phyloP scores from a whole-genome alignment of 441 rosid genomes.

The Adansonia rubrostipa region DNA sequence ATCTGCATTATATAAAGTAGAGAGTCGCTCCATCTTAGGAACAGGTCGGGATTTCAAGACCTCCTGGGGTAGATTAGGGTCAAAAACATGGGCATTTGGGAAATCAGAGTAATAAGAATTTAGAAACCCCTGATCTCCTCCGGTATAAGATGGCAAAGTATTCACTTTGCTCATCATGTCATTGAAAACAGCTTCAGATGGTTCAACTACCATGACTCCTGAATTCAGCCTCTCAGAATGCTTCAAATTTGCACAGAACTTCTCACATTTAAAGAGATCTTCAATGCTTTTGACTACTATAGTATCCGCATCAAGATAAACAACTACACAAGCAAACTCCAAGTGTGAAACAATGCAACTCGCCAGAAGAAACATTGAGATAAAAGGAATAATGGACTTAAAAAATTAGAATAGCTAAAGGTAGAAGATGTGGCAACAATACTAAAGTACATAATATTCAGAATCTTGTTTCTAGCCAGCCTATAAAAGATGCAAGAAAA shows the following conservation, averaged over 20 bases:
- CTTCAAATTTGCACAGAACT: constrained; percentile 94
- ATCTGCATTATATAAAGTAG: constrained; percentile 90
- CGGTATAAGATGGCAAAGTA: constrained; percentile 81
- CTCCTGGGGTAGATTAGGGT: constrained; percentile 65
- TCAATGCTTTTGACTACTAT: constrained; percentile 92
- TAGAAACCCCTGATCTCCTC: constrained; percentile 94
- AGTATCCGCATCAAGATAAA: constrained; percentile 95
- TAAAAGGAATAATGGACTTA: constrained; percentile 9
- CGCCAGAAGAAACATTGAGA: constrained; percentile 11
- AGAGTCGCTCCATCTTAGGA: constrained; percentile 90
- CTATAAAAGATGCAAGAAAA: neutral
- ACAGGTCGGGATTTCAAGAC: constrained; percentile 59
- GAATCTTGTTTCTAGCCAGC: neutral
- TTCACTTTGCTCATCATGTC: constrained; percentile 89
- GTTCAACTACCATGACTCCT: constrained; percentile 97
- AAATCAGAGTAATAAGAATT: constrained; percentile 86
- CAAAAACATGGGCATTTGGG: constrained; percentile 80
- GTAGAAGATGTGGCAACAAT: neutral
- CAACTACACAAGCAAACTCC: constrained; percentile 52
- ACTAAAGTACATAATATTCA: neutral
- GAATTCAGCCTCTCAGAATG: constrained; percentile 95
- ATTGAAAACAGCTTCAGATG: constrained; percentile 65
- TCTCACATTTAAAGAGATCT: constrained; percentile 74
- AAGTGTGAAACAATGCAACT: constrained; percentile 7
- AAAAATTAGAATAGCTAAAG: neutral